Percentiles rank a stretch among this genome's conserved stretches.
These are phyloP conservation scores for Cladosporium cucumerinum DNA, from an alignment of 2,329 filamentous ascomycete species.

Conservation along the genomic window DNA sequence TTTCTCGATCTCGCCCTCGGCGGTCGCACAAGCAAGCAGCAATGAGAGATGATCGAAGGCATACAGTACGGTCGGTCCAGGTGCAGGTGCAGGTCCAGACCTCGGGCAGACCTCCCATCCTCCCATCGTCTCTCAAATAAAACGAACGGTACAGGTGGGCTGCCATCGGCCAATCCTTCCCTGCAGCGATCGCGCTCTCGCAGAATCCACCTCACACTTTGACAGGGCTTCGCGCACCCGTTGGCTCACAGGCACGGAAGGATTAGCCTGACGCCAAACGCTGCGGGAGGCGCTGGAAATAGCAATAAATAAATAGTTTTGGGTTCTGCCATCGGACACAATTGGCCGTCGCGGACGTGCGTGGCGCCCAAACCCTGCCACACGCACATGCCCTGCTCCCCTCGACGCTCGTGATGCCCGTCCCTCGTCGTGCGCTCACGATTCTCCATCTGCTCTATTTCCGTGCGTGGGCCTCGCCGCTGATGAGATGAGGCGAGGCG, in stretches of 20 bases:
- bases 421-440: neutral
- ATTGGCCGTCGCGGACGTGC: constrained; percentile 11
- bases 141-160: neutral
- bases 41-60: neutral
- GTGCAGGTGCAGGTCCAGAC: constrained; percentile 13
- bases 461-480: constrained; percentile 14
- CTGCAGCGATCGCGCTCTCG: constrained; percentile 3
- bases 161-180: constrained; percentile 10
- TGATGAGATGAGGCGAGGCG: constrained; percentile 3
- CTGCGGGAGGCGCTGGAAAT: constrained; percentile 14
- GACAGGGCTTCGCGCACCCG: constrained; percentile 6
- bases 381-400: neutral
- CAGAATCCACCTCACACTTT: neutral
- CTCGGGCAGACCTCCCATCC: neutral
- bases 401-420: constrained; percentile 10
- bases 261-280: constrained; percentile 15
- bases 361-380: constrained; percentile 11
- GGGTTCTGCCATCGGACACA: neutral
- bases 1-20: neutral
- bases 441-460: constrained; percentile 9
- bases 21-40: neutral
- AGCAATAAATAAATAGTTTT: constrained; percentile 4
- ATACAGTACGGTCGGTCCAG: too few species aligned
- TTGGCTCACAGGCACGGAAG: constrained; percentile 7
- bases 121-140: neutral